Conservation (phyloP, 2,329 filamentous ascomycete species). For the Fusarium torreyae region DNA sequence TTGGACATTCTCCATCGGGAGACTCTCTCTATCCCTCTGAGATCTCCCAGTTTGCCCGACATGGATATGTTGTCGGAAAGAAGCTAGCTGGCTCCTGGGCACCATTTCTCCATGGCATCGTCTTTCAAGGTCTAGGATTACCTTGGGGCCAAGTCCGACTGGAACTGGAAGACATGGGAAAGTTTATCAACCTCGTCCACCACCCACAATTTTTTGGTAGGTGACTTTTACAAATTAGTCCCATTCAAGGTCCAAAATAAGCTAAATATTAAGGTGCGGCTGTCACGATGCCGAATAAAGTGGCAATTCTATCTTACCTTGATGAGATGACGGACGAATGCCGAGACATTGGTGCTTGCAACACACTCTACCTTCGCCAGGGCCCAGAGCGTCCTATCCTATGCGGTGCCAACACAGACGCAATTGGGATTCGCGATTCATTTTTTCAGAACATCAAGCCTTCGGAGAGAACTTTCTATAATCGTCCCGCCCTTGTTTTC, state of each 20-base stretch:
- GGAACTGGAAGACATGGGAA: conserved; percentile 64
- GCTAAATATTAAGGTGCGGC: conserved; percentile 70
- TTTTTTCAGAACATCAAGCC: conserved; percentile 70
- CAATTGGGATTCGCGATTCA: conserved; percentile 81
- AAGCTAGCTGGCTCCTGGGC: conserved; percentile 70
- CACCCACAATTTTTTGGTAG: conserved; percentile 74
- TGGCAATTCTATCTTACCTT: conserved; percentile 79
- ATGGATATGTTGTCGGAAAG: conserved; percentile 70
- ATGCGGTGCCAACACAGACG: conserved; percentile 86
- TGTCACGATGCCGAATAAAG: conserved; percentile 88
- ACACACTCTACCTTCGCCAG: conserved; percentile 79
- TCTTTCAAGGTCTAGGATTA: conserved; percentile 65
- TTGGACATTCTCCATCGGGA: conserved; percentile 29
- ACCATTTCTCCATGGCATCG: conserved; percentile 66
- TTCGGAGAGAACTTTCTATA: conserved; percentile 65
- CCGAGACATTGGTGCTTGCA: conserved; percentile 81
- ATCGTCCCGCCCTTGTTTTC: conserved; percentile 78
- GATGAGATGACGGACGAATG: conserved; percentile 83
- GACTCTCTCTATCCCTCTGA: conserved; percentile 38
- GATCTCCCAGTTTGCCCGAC: conserved; percentile 56
- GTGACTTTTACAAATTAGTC: conserved; percentile 13
- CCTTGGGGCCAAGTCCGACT: conserved; percentile 68
- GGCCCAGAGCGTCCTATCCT: conserved; percentile 66
- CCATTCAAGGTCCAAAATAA: not conserved
- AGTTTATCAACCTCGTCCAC: conserved; percentile 66